A percentile compares a stretch with the other conserved stretches of the same genome.
These are phyloP conservation scores for Spizellomyces sp. DNA, from an alignment of 192 early-diverging fungal species.

Conservation along the genomic window DNA sequence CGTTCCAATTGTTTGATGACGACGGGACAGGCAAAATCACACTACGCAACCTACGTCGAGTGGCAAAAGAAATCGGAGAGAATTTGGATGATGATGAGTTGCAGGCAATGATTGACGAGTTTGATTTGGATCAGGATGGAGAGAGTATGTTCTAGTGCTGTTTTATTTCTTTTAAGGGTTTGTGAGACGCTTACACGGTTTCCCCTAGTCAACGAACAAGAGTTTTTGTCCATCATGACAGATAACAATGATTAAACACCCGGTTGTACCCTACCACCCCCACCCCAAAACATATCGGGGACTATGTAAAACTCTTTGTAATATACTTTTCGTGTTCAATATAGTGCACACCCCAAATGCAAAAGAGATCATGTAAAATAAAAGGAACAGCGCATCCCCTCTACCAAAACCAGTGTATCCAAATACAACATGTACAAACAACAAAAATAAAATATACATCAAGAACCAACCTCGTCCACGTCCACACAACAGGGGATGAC, in stretches of 20 bases:
- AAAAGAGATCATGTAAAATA: no score
- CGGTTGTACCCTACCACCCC: no score
- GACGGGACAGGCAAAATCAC: conserved; percentile 66
- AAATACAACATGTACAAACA: no score
- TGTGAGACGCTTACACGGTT: not conserved
- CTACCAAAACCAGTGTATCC: no score
- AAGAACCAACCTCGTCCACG: no score
- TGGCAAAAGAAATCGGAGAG: conserved; percentile 83
- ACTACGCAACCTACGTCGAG: conserved; percentile 64
- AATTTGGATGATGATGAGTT: conserved; percentile 79
- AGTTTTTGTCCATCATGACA: conserved; percentile 83
- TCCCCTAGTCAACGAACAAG: conserved; percentile 70
- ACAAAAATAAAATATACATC: no score
- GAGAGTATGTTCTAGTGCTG: conserved; percentile 61
- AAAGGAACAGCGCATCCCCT: no score
- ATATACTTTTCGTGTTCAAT: no score
- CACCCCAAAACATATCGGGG: no score
- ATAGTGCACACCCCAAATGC: no score
- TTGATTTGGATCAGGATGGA: conserved; percentile 83
- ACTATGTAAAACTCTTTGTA: no score
- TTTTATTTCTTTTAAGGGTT: conserved; percentile 3
- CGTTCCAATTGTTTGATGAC: conserved; percentile 84
- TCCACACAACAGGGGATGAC: no score
- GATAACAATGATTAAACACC: conserved; percentile 49
- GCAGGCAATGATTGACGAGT: conserved; percentile 88